Conservation (phyloP, 768 basidiomycete species). For the Clitopilus passeckerianus region DNA sequence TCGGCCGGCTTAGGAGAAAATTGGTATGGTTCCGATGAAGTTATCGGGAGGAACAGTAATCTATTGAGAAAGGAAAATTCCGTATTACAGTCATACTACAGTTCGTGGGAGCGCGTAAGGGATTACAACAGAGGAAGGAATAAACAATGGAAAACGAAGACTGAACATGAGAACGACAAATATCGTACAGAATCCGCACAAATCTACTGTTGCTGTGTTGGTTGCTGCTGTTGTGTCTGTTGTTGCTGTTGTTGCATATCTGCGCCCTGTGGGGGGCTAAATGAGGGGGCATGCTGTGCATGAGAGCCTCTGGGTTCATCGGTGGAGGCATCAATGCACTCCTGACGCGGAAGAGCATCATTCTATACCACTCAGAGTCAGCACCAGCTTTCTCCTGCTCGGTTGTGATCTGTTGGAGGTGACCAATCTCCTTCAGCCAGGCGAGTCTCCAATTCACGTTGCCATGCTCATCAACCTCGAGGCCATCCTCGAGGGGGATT, state of each 20-base stretch:
- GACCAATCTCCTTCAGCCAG: constrained; percentile 77
- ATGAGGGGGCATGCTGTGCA: constrained; percentile 40
- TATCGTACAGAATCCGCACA: neutral
- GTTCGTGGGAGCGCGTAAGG: neutral
- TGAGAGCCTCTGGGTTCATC: constrained; percentile 43
- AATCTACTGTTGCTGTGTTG: constrained; percentile 2
- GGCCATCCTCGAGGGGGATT: constrained; percentile 56
- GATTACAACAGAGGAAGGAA: neutral
- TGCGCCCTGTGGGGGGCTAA: constrained; percentile 34
- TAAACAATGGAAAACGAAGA: neutral
- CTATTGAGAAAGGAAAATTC: neutral
- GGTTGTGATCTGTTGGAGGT: constrained; percentile 68
- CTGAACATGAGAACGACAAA: neutral
- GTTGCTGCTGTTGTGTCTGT: constrained; percentile 24
- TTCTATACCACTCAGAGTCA: constrained; percentile 80
- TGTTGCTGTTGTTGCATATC: constrained; percentile 37
- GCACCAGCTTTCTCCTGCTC: constrained; percentile 81
- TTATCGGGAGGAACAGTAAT: neutral
- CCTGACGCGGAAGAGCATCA: constrained; percentile 80
- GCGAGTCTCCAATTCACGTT: constrained; percentile 76
- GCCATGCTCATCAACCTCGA: constrained; percentile 75
- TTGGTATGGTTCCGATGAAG: neutral
- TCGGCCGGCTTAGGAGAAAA: neutral
- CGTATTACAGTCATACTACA: neutral
- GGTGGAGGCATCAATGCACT: constrained; percentile 61